Conservation (phyloP, 805 yeast species). For the Cyberlindnera petersonii region DNA sequence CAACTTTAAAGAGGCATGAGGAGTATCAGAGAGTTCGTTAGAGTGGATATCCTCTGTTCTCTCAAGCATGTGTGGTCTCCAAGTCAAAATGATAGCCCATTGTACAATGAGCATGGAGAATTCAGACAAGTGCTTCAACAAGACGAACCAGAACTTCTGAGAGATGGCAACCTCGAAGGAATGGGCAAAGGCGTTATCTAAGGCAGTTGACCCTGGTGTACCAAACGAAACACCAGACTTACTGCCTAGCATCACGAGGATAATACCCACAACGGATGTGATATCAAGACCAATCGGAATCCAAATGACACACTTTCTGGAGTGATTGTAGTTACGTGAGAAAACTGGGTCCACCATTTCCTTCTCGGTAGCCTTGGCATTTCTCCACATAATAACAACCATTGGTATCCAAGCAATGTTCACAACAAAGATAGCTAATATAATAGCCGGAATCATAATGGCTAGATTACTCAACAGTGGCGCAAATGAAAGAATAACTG, state of each 20-base stretch:
- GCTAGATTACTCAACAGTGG: conserved; percentile 18
- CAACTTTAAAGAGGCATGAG: conserved; percentile 6
- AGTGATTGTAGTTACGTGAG: conserved; percentile 9
- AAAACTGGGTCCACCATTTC: conserved; percentile 18
- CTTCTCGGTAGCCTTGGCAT: conserved; percentile 13
- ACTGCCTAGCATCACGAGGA: not conserved
- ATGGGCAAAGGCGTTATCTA: conserved; percentile 1
- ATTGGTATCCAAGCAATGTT: conserved; percentile 19
- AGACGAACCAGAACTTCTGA: conserved; percentile 12
- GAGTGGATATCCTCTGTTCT: conserved; percentile 15
- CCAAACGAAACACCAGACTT: not conserved
- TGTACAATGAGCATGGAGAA: conserved; percentile 13
- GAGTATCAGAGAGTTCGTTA: conserved; percentile 10
- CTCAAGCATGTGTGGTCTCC: conserved; percentile 16
- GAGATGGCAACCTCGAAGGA: conserved; percentile 8
- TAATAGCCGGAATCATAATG: conserved; percentile 8
- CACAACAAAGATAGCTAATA: conserved; percentile 12
- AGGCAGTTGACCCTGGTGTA: not conserved
- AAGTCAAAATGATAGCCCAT: conserved; percentile 13
- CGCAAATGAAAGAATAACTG: conserved; percentile 16
- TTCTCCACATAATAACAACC: conserved; percentile 19
- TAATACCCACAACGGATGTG: not conserved
- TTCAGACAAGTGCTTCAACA: conserved; percentile 12
- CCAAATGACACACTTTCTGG: conserved; percentile 7
- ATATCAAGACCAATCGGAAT: conserved; percentile 9